Evolutionary conservation across 352 stramenopile species (phyloP), one percentile per base, ranked within the genome.

Genomic region (Blastocystis sp.): DNA sequence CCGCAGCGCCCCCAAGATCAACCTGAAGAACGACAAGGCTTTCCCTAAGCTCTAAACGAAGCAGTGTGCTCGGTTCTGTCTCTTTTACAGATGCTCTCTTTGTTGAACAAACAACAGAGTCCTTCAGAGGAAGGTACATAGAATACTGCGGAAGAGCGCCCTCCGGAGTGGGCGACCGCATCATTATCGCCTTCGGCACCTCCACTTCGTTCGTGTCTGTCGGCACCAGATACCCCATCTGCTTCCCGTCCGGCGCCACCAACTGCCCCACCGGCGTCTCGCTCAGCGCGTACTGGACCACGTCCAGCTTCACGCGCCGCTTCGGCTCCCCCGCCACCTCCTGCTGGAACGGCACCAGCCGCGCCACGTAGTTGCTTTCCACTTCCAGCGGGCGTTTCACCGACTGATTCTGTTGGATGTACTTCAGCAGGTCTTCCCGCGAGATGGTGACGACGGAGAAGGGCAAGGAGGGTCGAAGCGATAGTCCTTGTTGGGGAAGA

Each of bases 11-110:
- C 55, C 74, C 61, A 85, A 85, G 74, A 24, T 85, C 16, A 62
- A 85, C 41, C 50, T 85, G 55, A 85, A 69, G 74, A 85, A 63
- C 31, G 74, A 85, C 4, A 51, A 51, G 51, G 50, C 55, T 13
- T 85, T 85, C 74, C 74, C 74, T n/a, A 85, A 85, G 74, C 55
- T 85, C 51, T 85, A 85, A 67, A 26, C n/a, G 35, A 55, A 16
- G 6, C 31, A 35, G 19, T 35, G 24, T 63, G 33, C 31, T 61
- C 35, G 37, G 45, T 66, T 81, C 45, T 24, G 29, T 65, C 24
- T 6, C 29, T 67, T 50, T 50, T 63, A 66, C 37, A 66, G 1
- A 26, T 39, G 29, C 26, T 65, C 12, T 81, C 45, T 81, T 81
- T 63, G 71, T 37, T 45, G 9, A 21, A 80, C 21, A 63, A 24